phyloP scores from a whole-genome alignment of 1,139 yeast species.

The Taphrina communis region DNA sequence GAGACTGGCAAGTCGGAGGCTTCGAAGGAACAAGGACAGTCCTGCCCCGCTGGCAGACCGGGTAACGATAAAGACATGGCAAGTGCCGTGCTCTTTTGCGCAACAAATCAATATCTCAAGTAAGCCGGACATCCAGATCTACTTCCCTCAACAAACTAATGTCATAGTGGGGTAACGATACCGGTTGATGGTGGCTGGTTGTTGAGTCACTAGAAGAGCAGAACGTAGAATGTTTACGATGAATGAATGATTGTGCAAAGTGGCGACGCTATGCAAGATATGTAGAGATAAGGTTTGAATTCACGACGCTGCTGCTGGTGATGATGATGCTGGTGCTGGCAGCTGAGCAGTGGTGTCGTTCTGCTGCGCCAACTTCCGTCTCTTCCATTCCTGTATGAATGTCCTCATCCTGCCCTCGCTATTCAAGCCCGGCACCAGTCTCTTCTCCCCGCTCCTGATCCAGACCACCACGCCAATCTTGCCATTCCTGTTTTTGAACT shows the following conservation, averaged over 20 bases:
- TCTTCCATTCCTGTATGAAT: conserved; percentile 32
- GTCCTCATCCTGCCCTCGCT: conserved; percentile 35
- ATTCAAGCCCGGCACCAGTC: conserved; percentile 34
- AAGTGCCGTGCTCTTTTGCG: conserved; percentile 45
- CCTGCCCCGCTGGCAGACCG: conserved; percentile 45
- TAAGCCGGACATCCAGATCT: neutral
- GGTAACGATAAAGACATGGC: conserved; percentile 47
- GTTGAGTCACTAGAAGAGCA: conserved; percentile 5
- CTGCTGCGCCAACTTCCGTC: conserved; percentile 24
- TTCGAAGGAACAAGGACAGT: conserved; percentile 33
- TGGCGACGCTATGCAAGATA: conserved; percentile 1
- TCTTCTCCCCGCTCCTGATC: conserved; percentile 35
- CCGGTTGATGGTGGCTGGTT: conserved; percentile 46
- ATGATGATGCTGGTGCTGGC: conserved; percentile 2
- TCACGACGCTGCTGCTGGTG: neutral
- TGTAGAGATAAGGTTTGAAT: neutral
- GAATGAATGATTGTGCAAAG: conserved; percentile 1
- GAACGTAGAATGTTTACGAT: neutral
- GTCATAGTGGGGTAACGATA: conserved; percentile 36
- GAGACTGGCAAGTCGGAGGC: conserved; percentile 33
- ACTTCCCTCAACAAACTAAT: neutral
- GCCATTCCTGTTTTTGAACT: conserved; percentile 39
- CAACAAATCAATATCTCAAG: conserved; percentile 44
- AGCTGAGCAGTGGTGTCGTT: neutral
- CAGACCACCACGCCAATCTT: conserved; percentile 39